Evolutionary conservation across 2,329 filamentous ascomycete species (phyloP), one percentile per base, ranked within the genome.

Genomic region (Fusarium sulawesiense): DNA sequence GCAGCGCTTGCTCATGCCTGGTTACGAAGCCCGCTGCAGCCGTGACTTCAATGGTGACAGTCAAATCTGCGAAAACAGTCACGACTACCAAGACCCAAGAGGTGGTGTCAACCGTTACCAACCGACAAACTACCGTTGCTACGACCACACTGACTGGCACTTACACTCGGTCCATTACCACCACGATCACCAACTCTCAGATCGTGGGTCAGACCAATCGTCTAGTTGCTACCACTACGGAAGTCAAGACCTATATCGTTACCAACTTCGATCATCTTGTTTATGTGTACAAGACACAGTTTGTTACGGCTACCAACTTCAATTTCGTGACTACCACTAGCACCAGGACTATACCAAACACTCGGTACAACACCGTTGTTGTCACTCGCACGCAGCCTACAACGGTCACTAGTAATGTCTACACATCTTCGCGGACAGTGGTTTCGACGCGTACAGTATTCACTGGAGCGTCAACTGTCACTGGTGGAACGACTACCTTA

Each of bases 1-100:
- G 49, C n/a, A 59, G 29, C 12, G 56, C 49, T 1, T 59, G 56
- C 6, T 45, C 56, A 13, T 59, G 49, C 16, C 4, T 55, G 6
- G 21, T 56, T 2, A 25, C 41, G 1, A 46, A 23, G 8, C 41
- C 50, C 4, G 20, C 30, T 40, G 25, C 41, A 16, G 9, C 50
- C 1, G 21, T 25, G 1, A 56, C 20, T 2, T 3, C 4, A 1
- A 56, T 12, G 2, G 3, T 45, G 1, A 40, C 41, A 0, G 41
- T 20, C 3, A 56, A 60, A 9, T 4, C 21, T 14, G 3, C 49
- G 0, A 60, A 18, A 6, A 40, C 41, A 0, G 10, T 46, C 3
- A 46, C 30, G 8, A 23, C 29, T 4, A 25, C 30, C 0, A 16
- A 23, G 9, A 56, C 25, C 3, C 10, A 13, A 21, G 12, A 29